A percentile compares a stretch with the other conserved stretches of the same genome.
Evolutionary conservation across 2,329 filamentous ascomycete species (phyloP).

Genomic region (Pseudodiploospora longispora): DNA sequence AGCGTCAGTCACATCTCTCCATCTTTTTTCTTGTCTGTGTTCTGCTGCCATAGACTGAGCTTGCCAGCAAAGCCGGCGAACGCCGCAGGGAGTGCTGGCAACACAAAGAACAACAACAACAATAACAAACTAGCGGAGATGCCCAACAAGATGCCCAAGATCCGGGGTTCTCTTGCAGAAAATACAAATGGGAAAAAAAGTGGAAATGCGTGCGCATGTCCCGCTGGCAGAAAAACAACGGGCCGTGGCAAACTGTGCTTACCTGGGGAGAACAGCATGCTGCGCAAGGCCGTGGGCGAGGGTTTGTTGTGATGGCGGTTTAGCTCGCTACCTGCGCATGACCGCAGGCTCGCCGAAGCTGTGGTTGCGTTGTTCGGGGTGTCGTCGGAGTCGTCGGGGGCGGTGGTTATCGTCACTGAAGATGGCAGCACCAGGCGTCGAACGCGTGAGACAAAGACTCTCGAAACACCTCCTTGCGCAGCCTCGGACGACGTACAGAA

Average conservation of each 20-base stretch:
- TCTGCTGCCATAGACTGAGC: no score
- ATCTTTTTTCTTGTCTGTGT: no score
- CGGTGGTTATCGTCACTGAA: no score
- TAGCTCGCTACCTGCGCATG: conserved; percentile 4
- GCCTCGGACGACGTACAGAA: no score
- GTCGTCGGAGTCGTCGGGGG: no score
- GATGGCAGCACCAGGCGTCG: no score
- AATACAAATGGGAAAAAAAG: no score
- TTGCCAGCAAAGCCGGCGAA: not conserved
- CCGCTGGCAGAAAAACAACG: no score
- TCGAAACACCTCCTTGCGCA: no score
- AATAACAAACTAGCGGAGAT: not conserved
- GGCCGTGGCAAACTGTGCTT: not conserved
- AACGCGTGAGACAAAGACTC: no score
- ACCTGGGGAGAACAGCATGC: conserved; percentile 12
- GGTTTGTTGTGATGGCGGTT: not conserved
- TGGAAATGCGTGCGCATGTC: no score
- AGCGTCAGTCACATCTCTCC: conserved; percentile 2
- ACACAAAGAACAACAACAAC: not conserved
- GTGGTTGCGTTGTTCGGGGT: not conserved
- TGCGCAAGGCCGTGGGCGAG: conserved; percentile 3
- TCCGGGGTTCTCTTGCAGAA: not conserved
- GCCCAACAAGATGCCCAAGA: conserved; percentile 6
- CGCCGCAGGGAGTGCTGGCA: not conserved
- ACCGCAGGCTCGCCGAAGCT: no score